Conservation (phyloP, 1,284 basidiomycete species). For the Cutaneotrichosporon cyanovorans region DNA sequence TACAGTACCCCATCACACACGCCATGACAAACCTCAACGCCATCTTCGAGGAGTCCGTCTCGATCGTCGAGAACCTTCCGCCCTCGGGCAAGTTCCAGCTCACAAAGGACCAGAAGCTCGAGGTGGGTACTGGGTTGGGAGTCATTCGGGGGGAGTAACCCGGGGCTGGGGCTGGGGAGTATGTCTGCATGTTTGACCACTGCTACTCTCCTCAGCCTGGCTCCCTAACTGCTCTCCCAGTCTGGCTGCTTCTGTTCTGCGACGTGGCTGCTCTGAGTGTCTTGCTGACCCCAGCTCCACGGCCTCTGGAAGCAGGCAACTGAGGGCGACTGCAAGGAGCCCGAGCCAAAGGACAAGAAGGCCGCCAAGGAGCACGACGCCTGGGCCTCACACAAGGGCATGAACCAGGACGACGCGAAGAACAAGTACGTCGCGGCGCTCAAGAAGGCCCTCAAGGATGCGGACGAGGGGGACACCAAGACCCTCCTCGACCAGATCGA, state of each 20-base stretch:
- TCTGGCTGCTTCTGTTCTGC: background rate
- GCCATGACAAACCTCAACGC: conserved; percentile 2
- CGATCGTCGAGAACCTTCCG: background rate
- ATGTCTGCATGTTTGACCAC: no score
- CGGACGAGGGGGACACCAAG: background rate
- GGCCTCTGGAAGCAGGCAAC: conserved; percentile 1
- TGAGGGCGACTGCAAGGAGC: conserved; percentile 2
- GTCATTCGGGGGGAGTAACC: background rate
- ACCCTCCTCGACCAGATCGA: conserved; percentile 1
- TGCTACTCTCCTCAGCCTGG: no score
- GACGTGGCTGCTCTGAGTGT: no score
- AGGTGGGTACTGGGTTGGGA: background rate
- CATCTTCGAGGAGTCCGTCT: conserved; percentile 1
- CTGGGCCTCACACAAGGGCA: background rate
- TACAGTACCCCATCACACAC: no score
- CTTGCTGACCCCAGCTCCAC: background rate
- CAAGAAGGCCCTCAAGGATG: conserved; percentile 1
- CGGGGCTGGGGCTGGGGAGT: no score
- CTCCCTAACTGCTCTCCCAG: no score
- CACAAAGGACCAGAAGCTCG: conserved; percentile 3
- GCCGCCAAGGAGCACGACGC: background rate
- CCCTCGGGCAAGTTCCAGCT: background rate
- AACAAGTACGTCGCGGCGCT: background rate
- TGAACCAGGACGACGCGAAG: conserved; percentile 2
- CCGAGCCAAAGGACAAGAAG: background rate